phyloP scores from a whole-genome alignment of 2,329 filamentous ascomycete species.

The Xylaria digitata region DNA sequence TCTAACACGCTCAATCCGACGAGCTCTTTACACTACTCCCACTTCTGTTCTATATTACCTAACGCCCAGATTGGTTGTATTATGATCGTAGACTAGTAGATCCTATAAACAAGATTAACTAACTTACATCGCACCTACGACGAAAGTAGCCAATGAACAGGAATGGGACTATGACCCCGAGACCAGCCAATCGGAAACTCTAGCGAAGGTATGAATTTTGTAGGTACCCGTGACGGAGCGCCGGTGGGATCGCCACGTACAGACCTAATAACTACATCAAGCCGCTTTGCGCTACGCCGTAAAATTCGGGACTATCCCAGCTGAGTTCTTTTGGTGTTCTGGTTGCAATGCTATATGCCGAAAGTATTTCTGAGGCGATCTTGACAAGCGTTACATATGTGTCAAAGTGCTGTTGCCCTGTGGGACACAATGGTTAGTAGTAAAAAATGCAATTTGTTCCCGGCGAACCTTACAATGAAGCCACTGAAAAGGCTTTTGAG shows the following conservation, averaged over 20 bases:
- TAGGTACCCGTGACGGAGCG: conserved; percentile 10
- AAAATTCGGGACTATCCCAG: conserved; percentile 18
- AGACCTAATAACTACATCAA: conserved; percentile 17
- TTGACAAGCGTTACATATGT: conserved; percentile 6
- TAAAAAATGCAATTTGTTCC: not conserved
- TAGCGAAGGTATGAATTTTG: conserved; percentile 18
- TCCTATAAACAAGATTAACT: conserved; percentile 19
- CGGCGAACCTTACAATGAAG: conserved; percentile 11
- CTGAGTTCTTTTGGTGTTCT: not conserved
- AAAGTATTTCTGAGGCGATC: conserved; percentile 11
- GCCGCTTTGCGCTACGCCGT: conserved; percentile 1
- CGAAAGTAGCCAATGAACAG: conserved; percentile 3
- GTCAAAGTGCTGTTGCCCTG: conserved; percentile 19
- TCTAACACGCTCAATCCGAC: too few relatives aligned
- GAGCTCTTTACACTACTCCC: too few relatives aligned
- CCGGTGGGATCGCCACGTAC: conserved; percentile 11
- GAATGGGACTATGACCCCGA: not conserved
- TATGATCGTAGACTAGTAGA: conserved; percentile 20
- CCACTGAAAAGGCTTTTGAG: not conserved
- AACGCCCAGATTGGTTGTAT: conserved; percentile 16
- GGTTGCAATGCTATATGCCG: conserved; percentile 2
- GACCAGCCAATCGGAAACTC: not conserved
- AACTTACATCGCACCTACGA: not conserved
- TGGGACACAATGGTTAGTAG: not conserved
- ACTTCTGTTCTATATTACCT: conserved; percentile 13